Conservation (phyloP, 257 asterid species). For the Linderniella brevidens region DNA sequence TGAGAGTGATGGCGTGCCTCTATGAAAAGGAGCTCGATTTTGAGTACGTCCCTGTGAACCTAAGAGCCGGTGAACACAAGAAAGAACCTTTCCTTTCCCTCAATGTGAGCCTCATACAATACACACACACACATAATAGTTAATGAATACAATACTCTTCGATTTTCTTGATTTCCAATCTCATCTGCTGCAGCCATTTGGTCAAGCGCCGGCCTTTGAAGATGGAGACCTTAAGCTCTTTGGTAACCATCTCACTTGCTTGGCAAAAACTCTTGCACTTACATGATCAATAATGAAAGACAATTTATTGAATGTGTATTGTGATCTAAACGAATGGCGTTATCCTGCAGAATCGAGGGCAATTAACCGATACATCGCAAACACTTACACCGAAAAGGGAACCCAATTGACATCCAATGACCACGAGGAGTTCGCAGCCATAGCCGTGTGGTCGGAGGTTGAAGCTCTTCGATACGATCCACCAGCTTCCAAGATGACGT, state of each 20-base stretch:
- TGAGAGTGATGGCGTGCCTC: slow-evolving; percentile 27
- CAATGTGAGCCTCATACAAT: slow-evolving; percentile 22
- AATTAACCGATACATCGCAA: slow-evolving; percentile 20
- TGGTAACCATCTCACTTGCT: slow-evolving; percentile 11
- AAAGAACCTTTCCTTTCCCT: slow-evolving; percentile 30
- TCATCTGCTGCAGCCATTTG: slow-evolving; percentile 27
- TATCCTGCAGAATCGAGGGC: slow-evolving; percentile 64
- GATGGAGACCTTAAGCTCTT: slow-evolving; percentile 33
- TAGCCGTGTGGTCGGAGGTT: slow-evolving; percentile 28
- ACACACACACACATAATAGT: neutral
- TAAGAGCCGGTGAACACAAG: slow-evolving; percentile 32
- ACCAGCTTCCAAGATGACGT: slow-evolving; percentile 13
- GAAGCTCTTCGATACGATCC: slow-evolving; percentile 28
- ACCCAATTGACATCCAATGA: slow-evolving; percentile 11
- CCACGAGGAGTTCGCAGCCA: slow-evolving; percentile 19
- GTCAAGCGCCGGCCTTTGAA: slow-evolving; percentile 31
- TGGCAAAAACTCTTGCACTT: neutral
- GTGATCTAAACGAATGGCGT: too few species aligned
- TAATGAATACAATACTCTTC: neutral
- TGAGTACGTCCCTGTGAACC: slow-evolving; percentile 22
- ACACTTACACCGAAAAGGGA: slow-evolving; percentile 25
- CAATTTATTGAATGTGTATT: too few species aligned
- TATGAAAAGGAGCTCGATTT: slow-evolving; percentile 29
- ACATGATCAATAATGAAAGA: too few species aligned
- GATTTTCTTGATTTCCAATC: neutral